Conservation (phyloP, 768 basidiomycete species). For the Russula abietina region DNA sequence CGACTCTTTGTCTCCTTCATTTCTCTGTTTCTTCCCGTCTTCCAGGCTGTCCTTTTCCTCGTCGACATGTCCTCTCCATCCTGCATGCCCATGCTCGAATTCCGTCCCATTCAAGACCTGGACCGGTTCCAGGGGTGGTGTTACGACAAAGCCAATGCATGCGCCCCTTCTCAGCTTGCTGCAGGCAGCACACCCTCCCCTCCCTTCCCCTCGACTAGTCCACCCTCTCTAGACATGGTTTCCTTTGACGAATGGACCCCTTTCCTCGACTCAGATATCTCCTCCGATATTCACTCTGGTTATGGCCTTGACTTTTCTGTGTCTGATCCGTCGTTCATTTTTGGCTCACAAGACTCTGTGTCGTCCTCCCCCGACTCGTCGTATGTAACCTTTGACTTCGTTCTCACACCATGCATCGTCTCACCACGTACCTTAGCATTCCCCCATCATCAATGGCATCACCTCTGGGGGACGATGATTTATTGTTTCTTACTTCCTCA, state of each 20-base stretch:
- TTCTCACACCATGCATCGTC: not conserved
- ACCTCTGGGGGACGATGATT: not conserved
- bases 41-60: not conserved
- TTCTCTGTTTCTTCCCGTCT: not conserved
- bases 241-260: slow-evolving; percentile 4
- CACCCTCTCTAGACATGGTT: not conserved
- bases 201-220: slow-evolving; percentile 3
- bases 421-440: not conserved
- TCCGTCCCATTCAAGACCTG: not conserved
- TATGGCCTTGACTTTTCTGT: not conserved
- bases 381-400: not conserved
- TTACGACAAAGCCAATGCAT: not conserved
- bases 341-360: not conserved
- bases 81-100: not conserved
- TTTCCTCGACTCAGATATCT: not conserved
- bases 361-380: not conserved
- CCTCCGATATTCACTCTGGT: not conserved
- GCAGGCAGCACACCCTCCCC: slow-evolving; percentile 11
- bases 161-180: not conserved
- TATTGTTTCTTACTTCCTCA: not conserved
- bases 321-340: not conserved
- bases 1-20: not conserved
- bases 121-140: not conserved
- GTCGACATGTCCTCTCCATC: not conserved
- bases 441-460: slow-evolving; percentile 7